phyloP scores from a whole-genome alignment of 441 rosid genomes.

The Aquilaria agallochum region DNA sequence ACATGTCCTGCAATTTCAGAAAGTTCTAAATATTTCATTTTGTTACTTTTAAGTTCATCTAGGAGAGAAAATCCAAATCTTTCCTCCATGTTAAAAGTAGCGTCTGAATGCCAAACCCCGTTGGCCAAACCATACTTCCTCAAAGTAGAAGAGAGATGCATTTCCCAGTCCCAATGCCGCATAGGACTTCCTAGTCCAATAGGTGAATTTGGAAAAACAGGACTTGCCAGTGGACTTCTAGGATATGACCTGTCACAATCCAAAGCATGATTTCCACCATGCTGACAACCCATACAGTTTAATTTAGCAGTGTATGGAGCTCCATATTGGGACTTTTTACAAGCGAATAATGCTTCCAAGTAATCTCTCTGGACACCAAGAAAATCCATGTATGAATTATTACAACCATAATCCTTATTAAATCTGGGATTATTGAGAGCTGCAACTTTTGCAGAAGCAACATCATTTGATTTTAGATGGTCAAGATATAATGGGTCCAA shows the following conservation, averaged over 20 bases:
- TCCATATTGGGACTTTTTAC: conserved; percentile 53
- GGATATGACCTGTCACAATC: conserved; percentile 58
- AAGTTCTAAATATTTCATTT: conserved; percentile 69
- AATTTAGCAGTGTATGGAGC: conserved; percentile 43
- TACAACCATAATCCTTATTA: conserved; percentile 38
- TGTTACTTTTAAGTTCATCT: conserved; percentile 71
- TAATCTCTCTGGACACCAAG: conserved; percentile 56
- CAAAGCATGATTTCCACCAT: conserved; percentile 46
- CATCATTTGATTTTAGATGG: conserved; percentile 46
- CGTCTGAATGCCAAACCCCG: conserved; percentile 58
- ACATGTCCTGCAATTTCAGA: conserved; percentile 70
- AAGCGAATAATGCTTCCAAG: conserved; percentile 38
- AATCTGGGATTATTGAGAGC: conserved; percentile 37
- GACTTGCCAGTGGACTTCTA: conserved; percentile 40
- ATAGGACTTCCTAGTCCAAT: conserved; percentile 52
- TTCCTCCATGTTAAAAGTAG: conserved; percentile 43
- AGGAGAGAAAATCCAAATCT: conserved; percentile 51
- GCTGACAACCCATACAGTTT: conserved; percentile 35
- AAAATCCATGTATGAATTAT: conserved; percentile 55
- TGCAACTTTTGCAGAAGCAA: conserved; percentile 43
- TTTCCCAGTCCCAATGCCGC: conserved; percentile 39
- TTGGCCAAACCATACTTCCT: conserved; percentile 50
- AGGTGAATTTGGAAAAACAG: conserved; percentile 46
- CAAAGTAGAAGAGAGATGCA: conserved; percentile 46
- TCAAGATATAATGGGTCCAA: conserved; percentile 48